Evolutionary conservation across 768 basidiomycete species (phyloP).

Genomic region (Amyloporia xantha): DNA sequence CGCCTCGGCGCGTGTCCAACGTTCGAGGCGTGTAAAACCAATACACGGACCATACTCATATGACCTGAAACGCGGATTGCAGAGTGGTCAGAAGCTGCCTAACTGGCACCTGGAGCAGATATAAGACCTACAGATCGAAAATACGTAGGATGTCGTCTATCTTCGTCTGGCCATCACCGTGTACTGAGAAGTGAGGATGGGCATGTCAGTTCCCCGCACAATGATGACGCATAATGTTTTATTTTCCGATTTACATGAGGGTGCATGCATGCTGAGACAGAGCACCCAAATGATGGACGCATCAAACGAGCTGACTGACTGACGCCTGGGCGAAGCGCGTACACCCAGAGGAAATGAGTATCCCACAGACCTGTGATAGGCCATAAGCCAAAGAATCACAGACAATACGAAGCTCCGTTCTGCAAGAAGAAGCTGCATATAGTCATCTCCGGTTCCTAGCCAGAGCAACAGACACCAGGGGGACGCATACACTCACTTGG

Average conservation of each 20-base stretch:
- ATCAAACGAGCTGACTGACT: background rate
- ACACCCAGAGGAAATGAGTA: background rate
- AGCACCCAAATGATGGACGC: background rate
- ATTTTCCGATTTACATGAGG: background rate
- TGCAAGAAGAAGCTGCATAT: background rate
- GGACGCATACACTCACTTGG: conserved; percentile 47
- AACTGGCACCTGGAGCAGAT: background rate
- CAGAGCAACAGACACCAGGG: background rate
- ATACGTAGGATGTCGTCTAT: conserved; percentile 68
- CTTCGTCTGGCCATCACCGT: conserved; percentile 51
- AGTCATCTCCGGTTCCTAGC: background rate
- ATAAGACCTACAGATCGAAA: conserved; percentile 61
- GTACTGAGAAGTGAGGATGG: conserved; percentile 43
- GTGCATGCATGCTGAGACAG: background rate
- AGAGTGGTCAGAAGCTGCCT: background rate
- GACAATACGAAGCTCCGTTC: background rate
- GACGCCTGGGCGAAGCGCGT: background rate
- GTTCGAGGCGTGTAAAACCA: conserved; percentile 72
- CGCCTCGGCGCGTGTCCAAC: conserved; percentile 80
- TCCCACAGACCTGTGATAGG: background rate
- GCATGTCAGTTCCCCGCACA: too few relatives aligned
- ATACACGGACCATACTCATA: conserved; percentile 79
- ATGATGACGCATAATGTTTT: too few relatives aligned
- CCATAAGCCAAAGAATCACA: background rate
- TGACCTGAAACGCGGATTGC: conserved; percentile 34